phyloP scores from a whole-genome alignment of 148 eudicot species.

The Vaccinium vitisidaea region DNA sequence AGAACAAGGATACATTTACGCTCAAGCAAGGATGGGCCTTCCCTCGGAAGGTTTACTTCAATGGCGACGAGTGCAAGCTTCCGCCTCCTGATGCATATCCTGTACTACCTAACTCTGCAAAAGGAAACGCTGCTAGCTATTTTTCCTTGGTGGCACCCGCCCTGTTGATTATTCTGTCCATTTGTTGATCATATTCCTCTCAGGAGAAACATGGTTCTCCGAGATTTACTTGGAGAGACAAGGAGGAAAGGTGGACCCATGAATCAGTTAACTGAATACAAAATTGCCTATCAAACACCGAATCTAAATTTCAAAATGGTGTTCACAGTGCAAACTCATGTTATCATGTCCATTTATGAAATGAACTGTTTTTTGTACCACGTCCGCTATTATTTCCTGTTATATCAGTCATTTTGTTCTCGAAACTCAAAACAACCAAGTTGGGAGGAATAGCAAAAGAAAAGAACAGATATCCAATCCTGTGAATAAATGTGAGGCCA shows the following conservation, averaged over 20 bases:
- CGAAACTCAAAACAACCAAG: slow-evolving; percentile 1
- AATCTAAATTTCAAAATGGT: neutral
- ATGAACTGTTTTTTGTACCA: neutral
- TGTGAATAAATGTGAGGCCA: neutral
- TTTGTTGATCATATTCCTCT: slow-evolving; percentile 7
- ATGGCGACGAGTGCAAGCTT: slow-evolving; percentile 81
- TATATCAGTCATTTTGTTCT: neutral
- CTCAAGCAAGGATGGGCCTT: slow-evolving; percentile 85
- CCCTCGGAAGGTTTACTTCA: slow-evolving; percentile 75
- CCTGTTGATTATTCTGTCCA: slow-evolving; percentile 24
- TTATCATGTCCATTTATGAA: neutral
- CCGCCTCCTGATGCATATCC: slow-evolving; percentile 86
- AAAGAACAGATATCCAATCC: neutral
- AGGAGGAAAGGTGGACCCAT: neutral
- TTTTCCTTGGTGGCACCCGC: slow-evolving; percentile 17
- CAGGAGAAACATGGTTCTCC: neutral
- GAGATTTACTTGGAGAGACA: neutral
- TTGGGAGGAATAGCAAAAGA: neutral
- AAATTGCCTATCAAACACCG: neutral
- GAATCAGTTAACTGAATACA: neutral
- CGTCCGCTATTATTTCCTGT: neutral
- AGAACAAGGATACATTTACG: slow-evolving; percentile 58
- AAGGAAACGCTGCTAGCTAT: slow-evolving; percentile 19
- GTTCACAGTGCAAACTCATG: neutral
- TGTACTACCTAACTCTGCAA: slow-evolving; percentile 51